Evolutionary conservation across 148 eudicot species (phyloP).

Genomic region (Chenopodium berlandieri): DNA sequence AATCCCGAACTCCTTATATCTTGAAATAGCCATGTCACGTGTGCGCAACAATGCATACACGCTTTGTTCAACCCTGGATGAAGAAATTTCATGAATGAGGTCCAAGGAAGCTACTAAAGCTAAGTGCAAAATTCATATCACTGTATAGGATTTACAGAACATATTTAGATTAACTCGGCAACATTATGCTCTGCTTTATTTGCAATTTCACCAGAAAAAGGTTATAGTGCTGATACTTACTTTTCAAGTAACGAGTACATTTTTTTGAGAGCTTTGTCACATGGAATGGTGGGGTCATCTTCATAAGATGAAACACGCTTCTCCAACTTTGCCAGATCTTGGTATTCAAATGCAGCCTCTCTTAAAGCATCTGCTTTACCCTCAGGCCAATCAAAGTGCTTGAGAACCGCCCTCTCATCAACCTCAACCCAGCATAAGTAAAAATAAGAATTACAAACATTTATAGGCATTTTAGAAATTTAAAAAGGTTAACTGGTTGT

Average conservation of each 20-base stretch:
- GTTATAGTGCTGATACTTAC: conserved; percentile 41
- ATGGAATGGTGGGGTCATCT: conserved; percentile 79
- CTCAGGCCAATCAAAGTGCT: conserved; percentile 99
- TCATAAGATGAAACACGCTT: conserved; percentile 60
- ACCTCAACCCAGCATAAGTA: conserved; percentile 43
- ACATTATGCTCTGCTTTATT: neutral
- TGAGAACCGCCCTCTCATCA: conserved; percentile 95
- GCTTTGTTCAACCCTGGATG: conserved; percentile 81
- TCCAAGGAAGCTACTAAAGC: neutral
- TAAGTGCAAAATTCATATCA: neutral
- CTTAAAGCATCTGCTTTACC: conserved; percentile 97
- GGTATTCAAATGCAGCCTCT: conserved; percentile 95
- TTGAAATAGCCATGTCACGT: conserved; percentile 90
- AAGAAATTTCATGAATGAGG: conserved; percentile 7
- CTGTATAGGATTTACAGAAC: neutral
- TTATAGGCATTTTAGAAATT: neutral
- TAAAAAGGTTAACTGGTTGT: neutral
- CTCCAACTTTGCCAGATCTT: conserved; percentile 81
- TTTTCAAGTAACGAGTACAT: conserved; percentile 97
- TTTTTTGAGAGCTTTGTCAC: conserved; percentile 85
- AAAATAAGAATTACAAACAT: neutral
- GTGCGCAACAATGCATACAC: conserved; percentile 92
- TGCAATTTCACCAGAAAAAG: neutral
- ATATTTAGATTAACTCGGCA: neutral
- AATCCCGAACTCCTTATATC: conserved; percentile 88